Evolutionary conservation across 164 flowering plant species (phyloP), one percentile per base, ranked within the genome.

Genomic region (Dillenia turbinata): DNA sequence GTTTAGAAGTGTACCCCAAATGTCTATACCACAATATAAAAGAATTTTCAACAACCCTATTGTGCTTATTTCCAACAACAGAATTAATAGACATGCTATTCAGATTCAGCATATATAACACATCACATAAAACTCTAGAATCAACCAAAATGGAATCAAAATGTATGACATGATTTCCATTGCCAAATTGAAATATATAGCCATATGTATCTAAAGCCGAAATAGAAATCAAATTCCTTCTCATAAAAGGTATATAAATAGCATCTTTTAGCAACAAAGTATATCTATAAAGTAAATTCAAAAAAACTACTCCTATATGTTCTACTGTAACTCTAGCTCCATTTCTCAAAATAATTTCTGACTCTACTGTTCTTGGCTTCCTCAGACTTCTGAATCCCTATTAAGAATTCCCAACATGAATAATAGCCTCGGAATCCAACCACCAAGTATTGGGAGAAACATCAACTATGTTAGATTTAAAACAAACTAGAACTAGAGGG

Each of bases 381-480:
- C 60, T 17, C 47, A 10, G 14, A 6, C 16, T 57, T 57, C 9
- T 26, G 12, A 40, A 57, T 44, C n/a, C 60, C 60, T 57, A 47
- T 47, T 40, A 24, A 9, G 11, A 57, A 14, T 57, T 57, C 13
- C 1, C 44, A 12, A 57, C 17, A 57, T 57, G 60, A 57, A 33
- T 26, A 7, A 9, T 57, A 9, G 46, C 60, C 0, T 47, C 47
- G 10, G 56, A 12, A 19, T 53, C 60, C 12, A 57, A 9, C 60
- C 60, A 57, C 60, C 60, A 57, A 15, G 10, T 12, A 10, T 57
- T 33, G n/a, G 3, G 9, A 43, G 60, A 10, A 33, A 57, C 47
- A 43, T 57, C 60, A 57, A 57, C 60, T 12, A 57, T 1, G 44
- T 43, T 57, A 40, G n/a, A 26, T 40, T 57, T 47, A 57, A 57